Conservation (phyloP, 2,329 filamentous ascomycete species). For the Neocatenulostroma microsporum region DNA sequence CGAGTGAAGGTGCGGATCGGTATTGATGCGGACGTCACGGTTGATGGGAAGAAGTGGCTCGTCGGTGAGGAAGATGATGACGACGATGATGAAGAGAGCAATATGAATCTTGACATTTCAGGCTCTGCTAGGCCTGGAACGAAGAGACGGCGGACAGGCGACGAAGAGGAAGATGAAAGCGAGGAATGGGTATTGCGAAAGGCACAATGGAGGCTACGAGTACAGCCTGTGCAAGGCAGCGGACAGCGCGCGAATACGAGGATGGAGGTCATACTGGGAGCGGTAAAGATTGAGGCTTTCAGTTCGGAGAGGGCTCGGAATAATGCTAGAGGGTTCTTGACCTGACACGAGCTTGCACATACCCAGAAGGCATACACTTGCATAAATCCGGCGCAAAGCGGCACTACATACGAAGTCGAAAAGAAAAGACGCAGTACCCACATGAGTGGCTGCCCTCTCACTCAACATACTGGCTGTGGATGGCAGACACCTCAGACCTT, state of each 20-base stretch:
- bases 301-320: slow-evolving; percentile 21
- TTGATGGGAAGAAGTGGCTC: slow-evolving; percentile 39
- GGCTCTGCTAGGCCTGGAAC: slow-evolving; percentile 2
- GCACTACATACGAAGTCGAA: no score
- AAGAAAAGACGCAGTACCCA: no score
- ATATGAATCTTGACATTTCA: slow-evolving; percentile 12
- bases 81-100: slow-evolving; percentile 10
- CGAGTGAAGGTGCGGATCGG: slow-evolving; percentile 59
- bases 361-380: no score
- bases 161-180: slow-evolving; percentile 9
- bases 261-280: slow-evolving; percentile 23
- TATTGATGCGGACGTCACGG: slow-evolving; percentile 48
- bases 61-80: slow-evolving; percentile 6
- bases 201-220: slow-evolving; percentile 23
- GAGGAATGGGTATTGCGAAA: slow-evolving; percentile 22
- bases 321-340: slow-evolving; percentile 18
- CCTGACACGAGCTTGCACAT: no score
- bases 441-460: no score
- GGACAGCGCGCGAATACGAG: slow-evolving; percentile 14
- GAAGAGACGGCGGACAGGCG: slow-evolving; percentile 7
- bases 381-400: no score
- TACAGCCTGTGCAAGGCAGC: slow-evolving; percentile 16
- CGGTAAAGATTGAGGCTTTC: slow-evolving; percentile 27
- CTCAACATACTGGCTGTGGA: no score
- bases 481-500: no score